A percentile compares a stretch with the other conserved stretches of the same genome.
These are phyloP conservation scores for Heracleum sosnowskyi DNA, from an alignment of 129 eudicot genomes.

Conservation along the genomic window DNA sequence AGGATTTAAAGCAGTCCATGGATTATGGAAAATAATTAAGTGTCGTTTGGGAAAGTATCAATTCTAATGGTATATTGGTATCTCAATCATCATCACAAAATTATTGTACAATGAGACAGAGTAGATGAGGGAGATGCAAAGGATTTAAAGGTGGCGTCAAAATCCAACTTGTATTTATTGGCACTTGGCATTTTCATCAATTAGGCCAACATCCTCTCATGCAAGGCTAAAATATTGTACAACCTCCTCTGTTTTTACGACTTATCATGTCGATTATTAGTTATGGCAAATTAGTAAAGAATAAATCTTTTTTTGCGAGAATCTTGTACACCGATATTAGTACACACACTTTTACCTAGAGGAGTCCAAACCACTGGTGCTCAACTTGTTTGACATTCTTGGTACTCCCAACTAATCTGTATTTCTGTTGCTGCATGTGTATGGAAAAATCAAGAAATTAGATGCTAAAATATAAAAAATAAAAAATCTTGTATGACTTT, in stretches of 20 bases:
- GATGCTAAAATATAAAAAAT: not conserved
- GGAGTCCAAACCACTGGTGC: too few species aligned
- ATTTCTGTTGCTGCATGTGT: not conserved
- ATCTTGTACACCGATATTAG: too few species aligned
- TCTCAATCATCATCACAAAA: not conserved
- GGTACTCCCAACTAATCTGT: not conserved
- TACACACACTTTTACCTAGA: too few species aligned
- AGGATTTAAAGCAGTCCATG: not conserved
- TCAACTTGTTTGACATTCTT: not conserved
- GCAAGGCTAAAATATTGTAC: not conserved
- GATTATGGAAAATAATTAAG: not conserved
- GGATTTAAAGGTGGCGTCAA: not conserved
- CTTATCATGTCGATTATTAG: too few species aligned
- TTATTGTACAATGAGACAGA: not conserved
- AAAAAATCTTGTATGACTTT: not conserved
- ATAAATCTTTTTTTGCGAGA: too few species aligned
- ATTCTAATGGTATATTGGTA: not conserved
- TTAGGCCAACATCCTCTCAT: not conserved
- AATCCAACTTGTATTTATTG: slow-evolving; percentile 1
- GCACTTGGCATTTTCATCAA: not conserved
- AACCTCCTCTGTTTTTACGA: too few species aligned
- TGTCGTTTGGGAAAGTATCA: not conserved
- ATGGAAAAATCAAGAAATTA: not conserved
- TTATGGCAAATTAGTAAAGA: too few species aligned
- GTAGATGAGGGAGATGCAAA: not conserved